Base-by-base conservation (phyloP, 495 filamentous ascomycete genomes). In the Penicillium waksmanii region DNA sequence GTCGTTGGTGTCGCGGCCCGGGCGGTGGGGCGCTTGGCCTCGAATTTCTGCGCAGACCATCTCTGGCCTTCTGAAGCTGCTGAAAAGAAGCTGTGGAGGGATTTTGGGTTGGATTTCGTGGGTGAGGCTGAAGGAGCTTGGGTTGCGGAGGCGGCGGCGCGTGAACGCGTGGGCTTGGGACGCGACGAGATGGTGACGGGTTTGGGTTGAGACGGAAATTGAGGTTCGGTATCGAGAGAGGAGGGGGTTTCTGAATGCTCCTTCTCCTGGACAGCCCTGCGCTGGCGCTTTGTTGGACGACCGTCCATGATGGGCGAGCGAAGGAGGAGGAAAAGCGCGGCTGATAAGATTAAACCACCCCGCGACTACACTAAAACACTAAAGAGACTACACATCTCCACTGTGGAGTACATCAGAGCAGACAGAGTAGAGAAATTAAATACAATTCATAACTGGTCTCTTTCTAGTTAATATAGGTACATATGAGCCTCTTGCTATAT, bases 251-350 rank as follows among this genome's bases (percentile, higher is more conserved):
- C 3, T 4, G 27, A 31, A 8, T 6, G 27, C 27, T 6, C 27
- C 8, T 31, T 31, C 5, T 31, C 27, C 8, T 31, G 5, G 0
- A 31, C 27, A 7, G 27, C 27, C 27, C 27, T 31, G 58, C 78
- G 79, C 61, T 77, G 77, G 61, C 80, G 75, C 55, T 82, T 76
- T 13, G 73, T 59, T 51, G 81, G 80, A 66, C 75, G 77, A 65
- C 72, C 66, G 58, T 72, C 65, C 88, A 80, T 80, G 23, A 61
- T 66, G 61, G 53, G 35, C 18, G 55, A 46, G 51, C 23, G 6
- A 49, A 51, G 60, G 56, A 59, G 47, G 57, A 44, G 55, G 18
- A 51, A 31, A 31, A 31, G 27, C 27, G 47, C 53, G 57, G 58
- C 55, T 1, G 43, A 40, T 40, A 40, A 40, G 36, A 40, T 40